phyloP scores from a whole-genome alignment of 2,329 filamentous ascomycete species.

The Aureobasidium sp. region DNA sequence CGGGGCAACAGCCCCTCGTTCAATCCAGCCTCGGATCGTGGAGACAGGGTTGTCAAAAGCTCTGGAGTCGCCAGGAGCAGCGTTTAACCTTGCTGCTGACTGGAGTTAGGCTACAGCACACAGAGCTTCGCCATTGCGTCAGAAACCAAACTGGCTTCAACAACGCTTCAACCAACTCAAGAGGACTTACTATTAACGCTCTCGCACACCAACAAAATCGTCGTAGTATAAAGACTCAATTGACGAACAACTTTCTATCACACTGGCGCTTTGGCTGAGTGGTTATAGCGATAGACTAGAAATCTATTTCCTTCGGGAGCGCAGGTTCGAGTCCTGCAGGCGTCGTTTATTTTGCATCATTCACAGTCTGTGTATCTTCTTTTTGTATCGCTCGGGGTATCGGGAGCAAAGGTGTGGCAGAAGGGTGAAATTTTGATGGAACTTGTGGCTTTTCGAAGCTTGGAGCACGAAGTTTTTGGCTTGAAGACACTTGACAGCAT shows the following conservation, averaged over 20 bases:
- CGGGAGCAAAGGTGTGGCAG: too few species aligned
- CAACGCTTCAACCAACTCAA: background rate
- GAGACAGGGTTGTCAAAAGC: background rate
- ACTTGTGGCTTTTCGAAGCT: background rate
- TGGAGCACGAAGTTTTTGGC: background rate
- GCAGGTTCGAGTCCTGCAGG: background rate
- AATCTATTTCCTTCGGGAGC: conserved; percentile 11
- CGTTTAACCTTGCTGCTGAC: background rate
- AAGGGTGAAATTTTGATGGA: background rate
- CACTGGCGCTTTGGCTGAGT: conserved; percentile 11
- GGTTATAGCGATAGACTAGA: conserved; percentile 13
- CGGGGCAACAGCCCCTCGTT: conserved; percentile 5
- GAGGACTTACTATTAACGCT: background rate
- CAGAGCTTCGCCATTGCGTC: background rate
- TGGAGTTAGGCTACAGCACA: background rate
- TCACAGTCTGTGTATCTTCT: too few species aligned
- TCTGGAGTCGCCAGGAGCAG: background rate
- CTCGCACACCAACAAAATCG: too few species aligned
- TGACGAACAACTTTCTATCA: too few species aligned
- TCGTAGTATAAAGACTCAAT: too few species aligned
- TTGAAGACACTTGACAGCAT: background rate
- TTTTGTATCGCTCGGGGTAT: background rate
- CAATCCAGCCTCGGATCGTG: background rate
- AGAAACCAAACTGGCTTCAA: background rate
- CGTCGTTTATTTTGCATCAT: conserved; percentile 3